phyloP scores from a whole-genome alignment of 139 green algal species.

The Astrephomene gubernaculifera region DNA sequence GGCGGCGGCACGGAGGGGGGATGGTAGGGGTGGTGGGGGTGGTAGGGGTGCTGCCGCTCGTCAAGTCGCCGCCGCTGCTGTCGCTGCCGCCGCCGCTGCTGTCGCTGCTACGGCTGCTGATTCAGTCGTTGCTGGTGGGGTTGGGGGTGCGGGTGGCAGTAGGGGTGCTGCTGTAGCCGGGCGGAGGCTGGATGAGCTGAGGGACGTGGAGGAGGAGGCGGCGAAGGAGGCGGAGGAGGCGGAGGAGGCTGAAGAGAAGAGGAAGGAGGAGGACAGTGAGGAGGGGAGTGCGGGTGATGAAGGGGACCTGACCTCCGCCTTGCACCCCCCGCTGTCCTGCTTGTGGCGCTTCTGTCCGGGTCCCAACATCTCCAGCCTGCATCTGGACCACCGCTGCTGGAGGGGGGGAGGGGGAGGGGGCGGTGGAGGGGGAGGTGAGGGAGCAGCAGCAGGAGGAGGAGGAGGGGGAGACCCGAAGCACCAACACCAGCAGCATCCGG shows the following conservation, averaged over 20 bases:
- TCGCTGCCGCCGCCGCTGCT: too few relatives aligned
- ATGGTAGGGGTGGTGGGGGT: too few relatives aligned
- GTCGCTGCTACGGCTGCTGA: too few relatives aligned
- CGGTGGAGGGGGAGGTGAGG: too few relatives aligned
- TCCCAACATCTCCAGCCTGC: neutral
- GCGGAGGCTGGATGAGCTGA: neutral
- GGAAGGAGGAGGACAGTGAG: neutral
- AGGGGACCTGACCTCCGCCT: neutral
- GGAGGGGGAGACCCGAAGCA: too few relatives aligned
- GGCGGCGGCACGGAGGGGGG: neutral
- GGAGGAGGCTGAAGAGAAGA: neutral
- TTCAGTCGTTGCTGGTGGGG: too few relatives aligned
- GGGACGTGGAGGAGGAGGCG: neutral
- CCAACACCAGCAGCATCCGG: too few relatives aligned
- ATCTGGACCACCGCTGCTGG: slow-evolving; percentile 21
- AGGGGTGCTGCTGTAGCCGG: neutral
- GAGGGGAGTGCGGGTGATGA: neutral
- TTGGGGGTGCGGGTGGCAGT: too few relatives aligned
- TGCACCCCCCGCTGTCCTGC: neutral
- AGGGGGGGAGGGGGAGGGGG: too few relatives aligned
- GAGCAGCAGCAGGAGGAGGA: too few relatives aligned
- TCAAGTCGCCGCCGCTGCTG: too few relatives aligned
- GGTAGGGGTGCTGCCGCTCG: too few relatives aligned
- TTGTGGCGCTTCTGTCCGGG: slow-evolving; percentile 17
- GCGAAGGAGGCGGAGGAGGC: neutral